Base-by-base conservation (phyloP, 2,329 filamentous ascomycete genomes). In the Cladophialophora immunda region DNA sequence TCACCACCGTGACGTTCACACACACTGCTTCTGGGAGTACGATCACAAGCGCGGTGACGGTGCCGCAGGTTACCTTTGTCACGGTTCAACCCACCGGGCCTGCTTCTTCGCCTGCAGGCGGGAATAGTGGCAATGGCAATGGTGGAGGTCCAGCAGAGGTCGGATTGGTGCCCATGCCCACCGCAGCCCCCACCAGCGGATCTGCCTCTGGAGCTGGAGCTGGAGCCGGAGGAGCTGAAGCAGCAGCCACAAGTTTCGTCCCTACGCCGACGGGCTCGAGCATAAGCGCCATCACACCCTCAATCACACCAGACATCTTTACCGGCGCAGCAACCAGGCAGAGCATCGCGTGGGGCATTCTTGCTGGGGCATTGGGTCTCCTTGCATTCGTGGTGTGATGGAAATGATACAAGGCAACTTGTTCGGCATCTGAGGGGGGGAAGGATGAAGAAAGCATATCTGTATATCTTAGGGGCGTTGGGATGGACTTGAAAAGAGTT, bases 41-140 rank as follows among this genome's bases (percentile, higher is more conserved):
- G 57, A 74, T 72, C 45, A 75, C 70, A 29, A 78, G 77, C 41
- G 79, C 78, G 5, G 73, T 81, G 68, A 81, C 80, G 25, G 80
- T 84, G 15, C 82, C 82, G 0, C 78, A 80, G 58, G 79, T 83
- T 52, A 75, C 72, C 34, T 82, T 82, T 69, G 75, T 75, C 32
- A 81, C 80, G 30, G 74, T 71, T 53, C 75, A 75, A 2, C 65
- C 71, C 3, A 72, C 68, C 3, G n/a, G 41, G 11, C 19, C 58
- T 36, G 74, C 66, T 29, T 52, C 73, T 5, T 66, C 72, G 13
- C 73, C 61, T 22, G 41, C 53, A 6, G 60, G 55, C 3, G 62
- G 45, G 2, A 32, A 45, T 27, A 55, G 13, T 30, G 53, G 3
- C 7, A 22, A 15, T 19, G 27, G 17, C 11, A 7, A 45, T 30